Conservation (phyloP, 106 monocot genomes). For the Posidonia australis region DNA sequence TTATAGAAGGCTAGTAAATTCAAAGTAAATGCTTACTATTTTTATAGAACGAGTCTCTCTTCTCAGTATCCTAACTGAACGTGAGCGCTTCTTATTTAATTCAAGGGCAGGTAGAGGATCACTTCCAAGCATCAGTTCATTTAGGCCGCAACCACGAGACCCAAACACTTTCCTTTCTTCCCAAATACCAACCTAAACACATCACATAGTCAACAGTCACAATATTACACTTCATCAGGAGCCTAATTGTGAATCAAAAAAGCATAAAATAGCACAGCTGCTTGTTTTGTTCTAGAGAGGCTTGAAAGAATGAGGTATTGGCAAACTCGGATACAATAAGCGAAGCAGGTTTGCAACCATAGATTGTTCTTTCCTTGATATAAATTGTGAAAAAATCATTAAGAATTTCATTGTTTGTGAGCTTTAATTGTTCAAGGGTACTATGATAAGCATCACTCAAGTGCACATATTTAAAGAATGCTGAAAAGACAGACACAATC, state of each 20-base stretch:
- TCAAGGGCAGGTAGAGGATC: slow-evolving; percentile 67
- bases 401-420: no score
- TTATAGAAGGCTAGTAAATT: not conserved
- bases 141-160: slow-evolving; percentile 56
- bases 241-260: not conserved
- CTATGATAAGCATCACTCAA: no score
- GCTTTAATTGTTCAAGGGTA: no score
- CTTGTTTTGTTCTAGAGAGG: no score
- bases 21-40: slow-evolving; percentile 38
- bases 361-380: no score
- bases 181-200: slow-evolving; percentile 75
- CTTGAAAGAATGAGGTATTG: no score
- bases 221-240: not conserved
- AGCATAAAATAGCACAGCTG: no score
- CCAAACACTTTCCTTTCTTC: slow-evolving; percentile 97
- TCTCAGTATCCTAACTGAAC: slow-evolving; percentile 71
- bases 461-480: no score
- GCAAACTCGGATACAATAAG: no score
- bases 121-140: slow-evolving; percentile 81
- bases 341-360: no score
- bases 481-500: no score
- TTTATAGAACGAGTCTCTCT: slow-evolving; percentile 84
- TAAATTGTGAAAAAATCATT: no score
- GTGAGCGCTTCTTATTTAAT: slow-evolving; percentile 63
- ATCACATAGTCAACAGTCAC: not conserved